Percentiles rank a stretch among this genome's conserved stretches.
phyloP scores from a whole-genome alignment of 1,284 basidiomycete species.

The Mycena sp. region DNA sequence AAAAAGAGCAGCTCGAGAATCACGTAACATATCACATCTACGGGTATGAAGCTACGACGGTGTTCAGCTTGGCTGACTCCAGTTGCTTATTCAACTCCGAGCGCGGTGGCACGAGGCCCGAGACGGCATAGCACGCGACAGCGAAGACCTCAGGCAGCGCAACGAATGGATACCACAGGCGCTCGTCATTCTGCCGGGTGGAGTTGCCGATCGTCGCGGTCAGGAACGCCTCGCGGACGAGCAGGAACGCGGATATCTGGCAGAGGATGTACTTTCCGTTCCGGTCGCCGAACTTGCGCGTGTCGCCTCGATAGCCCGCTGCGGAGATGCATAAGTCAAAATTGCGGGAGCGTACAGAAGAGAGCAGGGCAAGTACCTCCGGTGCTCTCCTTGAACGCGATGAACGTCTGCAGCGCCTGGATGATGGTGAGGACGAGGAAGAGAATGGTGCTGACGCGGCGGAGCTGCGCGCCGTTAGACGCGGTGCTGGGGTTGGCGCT shows the following conservation, averaged over 20 bases:
- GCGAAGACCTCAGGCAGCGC: conserved; percentile 55
- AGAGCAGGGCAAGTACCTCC: conserved; percentile 18
- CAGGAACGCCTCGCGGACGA: conserved; percentile 53
- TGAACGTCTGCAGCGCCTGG: conserved; percentile 49
- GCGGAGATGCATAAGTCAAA: not conserved
- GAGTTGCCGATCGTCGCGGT: conserved; percentile 44
- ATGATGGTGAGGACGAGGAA: conserved; percentile 55
- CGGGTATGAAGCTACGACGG: too few relatives aligned
- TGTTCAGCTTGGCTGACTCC: too few relatives aligned
- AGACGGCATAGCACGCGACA: conserved; percentile 49
- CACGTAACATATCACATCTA: too few relatives aligned
- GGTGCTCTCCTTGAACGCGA: conserved; percentile 38
- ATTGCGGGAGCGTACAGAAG: not conserved
- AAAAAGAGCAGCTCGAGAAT: too few relatives aligned
- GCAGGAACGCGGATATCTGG: conserved; percentile 49
- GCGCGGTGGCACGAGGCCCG: conserved; percentile 52
- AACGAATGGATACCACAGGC: conserved; percentile 57
- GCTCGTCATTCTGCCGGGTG: conserved; percentile 48
- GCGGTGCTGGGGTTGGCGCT: conserved; percentile 9
- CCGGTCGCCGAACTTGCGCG: conserved; percentile 38
- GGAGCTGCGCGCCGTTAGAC: conserved; percentile 38
- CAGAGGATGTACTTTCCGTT: conserved; percentile 48
- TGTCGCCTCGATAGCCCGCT: conserved; percentile 1
- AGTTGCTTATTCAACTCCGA: conserved; percentile 11
- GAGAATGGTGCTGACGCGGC: conserved; percentile 50